A percentile compares a stretch with the other conserved stretches of the same genome.
phyloP scores from a whole-genome alignment of 1,284 basidiomycete species.

The Tilletia indica region DNA sequence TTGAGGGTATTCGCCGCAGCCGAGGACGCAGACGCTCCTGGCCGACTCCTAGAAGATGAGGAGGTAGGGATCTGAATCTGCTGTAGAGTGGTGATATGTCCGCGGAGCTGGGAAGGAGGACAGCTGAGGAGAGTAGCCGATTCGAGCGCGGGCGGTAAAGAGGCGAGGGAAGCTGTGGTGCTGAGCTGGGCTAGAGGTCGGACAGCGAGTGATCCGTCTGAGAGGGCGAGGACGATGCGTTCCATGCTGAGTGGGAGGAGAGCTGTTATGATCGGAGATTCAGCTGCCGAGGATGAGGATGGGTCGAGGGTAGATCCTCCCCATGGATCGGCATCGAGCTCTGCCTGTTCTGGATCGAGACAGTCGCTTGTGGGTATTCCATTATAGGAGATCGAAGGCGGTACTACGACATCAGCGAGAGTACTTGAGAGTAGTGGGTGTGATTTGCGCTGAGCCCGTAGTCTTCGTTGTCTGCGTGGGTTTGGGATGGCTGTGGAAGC shows the following conservation, averaged over 20 bases:
- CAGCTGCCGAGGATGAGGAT: not conserved
- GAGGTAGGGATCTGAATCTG: slow-evolving; percentile 27
- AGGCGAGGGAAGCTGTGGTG: slow-evolving; percentile 11
- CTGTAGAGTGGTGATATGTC: slow-evolving; percentile 28
- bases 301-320: not conserved
- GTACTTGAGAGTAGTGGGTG: not conserved
- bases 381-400: slow-evolving; percentile 8
- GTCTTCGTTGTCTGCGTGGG: not conserved
- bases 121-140: not conserved
- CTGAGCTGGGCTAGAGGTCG: slow-evolving; percentile 22
- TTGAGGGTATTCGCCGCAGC: slow-evolving; percentile 5
- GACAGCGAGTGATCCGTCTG: slow-evolving; percentile 21
- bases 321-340: slow-evolving; percentile 10
- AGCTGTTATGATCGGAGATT: not conserved
- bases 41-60: not conserved
- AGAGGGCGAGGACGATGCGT: slow-evolving; percentile 25
- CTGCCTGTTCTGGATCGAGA: not conserved
- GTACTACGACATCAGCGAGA: not conserved
- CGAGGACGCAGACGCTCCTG: not conserved
- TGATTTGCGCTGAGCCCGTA: not conserved
- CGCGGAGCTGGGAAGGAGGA: slow-evolving; percentile 14
- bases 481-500: not conserved
- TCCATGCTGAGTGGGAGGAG: slow-evolving; percentile 26
- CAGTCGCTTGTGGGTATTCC: not conserved
- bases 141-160: slow-evolving; percentile 18